Conservation (phyloP, 306 rosid species). For the Dryas alaskensis region DNA sequence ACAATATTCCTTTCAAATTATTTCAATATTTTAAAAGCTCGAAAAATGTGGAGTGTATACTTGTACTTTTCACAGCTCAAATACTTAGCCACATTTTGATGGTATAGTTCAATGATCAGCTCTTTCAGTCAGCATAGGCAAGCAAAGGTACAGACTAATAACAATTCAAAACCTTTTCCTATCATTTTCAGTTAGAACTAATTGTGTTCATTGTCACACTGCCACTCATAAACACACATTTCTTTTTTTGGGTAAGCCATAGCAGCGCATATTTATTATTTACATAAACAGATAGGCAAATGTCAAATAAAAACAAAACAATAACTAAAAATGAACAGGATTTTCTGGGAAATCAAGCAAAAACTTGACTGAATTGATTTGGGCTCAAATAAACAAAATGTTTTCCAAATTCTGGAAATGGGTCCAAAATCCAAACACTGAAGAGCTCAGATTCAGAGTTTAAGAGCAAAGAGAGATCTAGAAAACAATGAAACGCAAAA, state of each 20-base stretch:
- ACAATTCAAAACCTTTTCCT: conserved; percentile 3
- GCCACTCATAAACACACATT: conserved; percentile 1
- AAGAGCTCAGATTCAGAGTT: conserved; percentile 3
- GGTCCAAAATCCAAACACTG: background rate
- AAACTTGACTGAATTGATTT: background rate
- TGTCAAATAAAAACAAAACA: background rate
- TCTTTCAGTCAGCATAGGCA: conserved; percentile 17
- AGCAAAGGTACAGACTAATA: background rate
- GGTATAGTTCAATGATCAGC: conserved; percentile 1
- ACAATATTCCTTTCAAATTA: background rate
- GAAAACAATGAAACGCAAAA: background rate
- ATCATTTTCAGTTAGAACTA: background rate
- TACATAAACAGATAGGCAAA: background rate
- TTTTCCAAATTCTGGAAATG: background rate
- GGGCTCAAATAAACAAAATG: background rate
- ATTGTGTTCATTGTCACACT: background rate
- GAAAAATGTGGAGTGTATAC: background rate
- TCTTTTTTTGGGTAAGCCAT: background rate
- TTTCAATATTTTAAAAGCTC: background rate
- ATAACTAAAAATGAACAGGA: background rate
- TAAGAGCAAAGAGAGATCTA: conserved; percentile 13
- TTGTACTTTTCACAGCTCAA: conserved; percentile 1
- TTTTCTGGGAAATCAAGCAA: background rate
- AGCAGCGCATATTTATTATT: background rate
- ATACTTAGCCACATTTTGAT: background rate